A percentile compares a stretch with the other conserved stretches of the same genome.
Evolutionary conservation across 257 asterid species (phyloP).

Genomic region (Lycium ferocissimum): DNA sequence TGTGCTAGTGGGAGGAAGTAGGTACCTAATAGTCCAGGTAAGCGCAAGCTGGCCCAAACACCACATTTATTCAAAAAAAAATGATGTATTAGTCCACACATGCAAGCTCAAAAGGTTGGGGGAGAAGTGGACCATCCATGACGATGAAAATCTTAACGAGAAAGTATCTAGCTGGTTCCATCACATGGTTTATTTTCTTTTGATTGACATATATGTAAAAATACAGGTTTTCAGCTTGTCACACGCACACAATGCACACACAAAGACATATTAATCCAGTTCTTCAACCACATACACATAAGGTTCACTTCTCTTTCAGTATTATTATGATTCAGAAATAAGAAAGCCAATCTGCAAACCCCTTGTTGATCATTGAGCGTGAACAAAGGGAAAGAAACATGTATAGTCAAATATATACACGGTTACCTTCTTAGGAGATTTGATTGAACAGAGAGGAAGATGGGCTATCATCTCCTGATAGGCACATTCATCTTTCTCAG

Average conservation of each 20-base stretch:
- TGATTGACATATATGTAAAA: background rate
- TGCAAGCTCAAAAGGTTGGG: background rate
- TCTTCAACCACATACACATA: background rate
- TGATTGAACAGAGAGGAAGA: conserved; percentile 94
- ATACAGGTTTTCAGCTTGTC: background rate
- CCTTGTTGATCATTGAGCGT: background rate
- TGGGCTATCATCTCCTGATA: conserved; percentile 99
- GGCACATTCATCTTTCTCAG: conserved; percentile 98
- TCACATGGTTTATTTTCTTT: background rate
- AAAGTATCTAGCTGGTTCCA: background rate
- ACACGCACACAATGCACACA: background rate
- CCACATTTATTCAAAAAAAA: background rate
- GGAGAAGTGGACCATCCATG: background rate
- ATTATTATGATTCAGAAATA: background rate
- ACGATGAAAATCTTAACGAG: background rate
- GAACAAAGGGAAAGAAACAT: conserved; percentile 14
- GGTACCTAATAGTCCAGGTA: background rate
- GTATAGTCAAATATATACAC: background rate
- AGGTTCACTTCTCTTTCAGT: background rate
- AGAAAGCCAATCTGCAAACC: conserved; percentile 5
- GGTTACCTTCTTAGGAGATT: conserved; percentile 79
- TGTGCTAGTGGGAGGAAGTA: background rate
- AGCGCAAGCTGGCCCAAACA: background rate
- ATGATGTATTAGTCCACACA: background rate
- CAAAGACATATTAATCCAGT: background rate